A percentile compares a stretch with the other conserved stretches of the same genome.
phyloP scores from a whole-genome alignment of 2,329 filamentous ascomycete genomes.

The Neonectria ditissima region DNA sequence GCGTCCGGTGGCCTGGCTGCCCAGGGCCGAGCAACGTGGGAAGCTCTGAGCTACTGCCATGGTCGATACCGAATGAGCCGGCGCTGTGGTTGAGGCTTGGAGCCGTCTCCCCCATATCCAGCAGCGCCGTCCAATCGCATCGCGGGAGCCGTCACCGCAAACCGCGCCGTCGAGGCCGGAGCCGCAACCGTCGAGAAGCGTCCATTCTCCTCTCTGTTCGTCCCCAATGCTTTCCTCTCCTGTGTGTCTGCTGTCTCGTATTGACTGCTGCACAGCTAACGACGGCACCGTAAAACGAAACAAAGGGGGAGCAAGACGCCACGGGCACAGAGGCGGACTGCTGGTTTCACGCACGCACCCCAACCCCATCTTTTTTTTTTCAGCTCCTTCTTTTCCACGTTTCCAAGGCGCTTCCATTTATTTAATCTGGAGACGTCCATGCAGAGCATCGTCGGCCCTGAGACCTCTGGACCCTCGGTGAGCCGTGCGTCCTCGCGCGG shows the following conservation, averaged over 20 bases:
- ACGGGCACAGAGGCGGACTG: neutral
- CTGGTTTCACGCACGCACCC: neutral
- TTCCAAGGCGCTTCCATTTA: neutral
- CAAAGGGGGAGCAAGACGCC: conserved; percentile 4
- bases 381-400: conserved; percentile 3
- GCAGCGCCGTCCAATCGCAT: neutral
- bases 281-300: conserved; percentile 13
- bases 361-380: too few species aligned
- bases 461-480: conserved; percentile 14
- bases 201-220: neutral
- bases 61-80: neutral
- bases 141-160: neutral
- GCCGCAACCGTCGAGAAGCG: neutral
- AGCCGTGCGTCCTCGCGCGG: conserved; percentile 21
- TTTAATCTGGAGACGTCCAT: neutral
- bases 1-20: neutral
- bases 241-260: too few species aligned
- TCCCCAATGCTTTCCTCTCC: too few species aligned
- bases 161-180: neutral
- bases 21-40: neutral
- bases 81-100: neutral
- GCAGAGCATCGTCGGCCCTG: neutral
- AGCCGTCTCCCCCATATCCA: conserved; percentile 3
- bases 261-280: conserved; percentile 6
- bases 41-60: too few species aligned